Base-by-base conservation (phyloP, 1,284 basidiomycete species). In the Schizophyllum commune region DNA sequence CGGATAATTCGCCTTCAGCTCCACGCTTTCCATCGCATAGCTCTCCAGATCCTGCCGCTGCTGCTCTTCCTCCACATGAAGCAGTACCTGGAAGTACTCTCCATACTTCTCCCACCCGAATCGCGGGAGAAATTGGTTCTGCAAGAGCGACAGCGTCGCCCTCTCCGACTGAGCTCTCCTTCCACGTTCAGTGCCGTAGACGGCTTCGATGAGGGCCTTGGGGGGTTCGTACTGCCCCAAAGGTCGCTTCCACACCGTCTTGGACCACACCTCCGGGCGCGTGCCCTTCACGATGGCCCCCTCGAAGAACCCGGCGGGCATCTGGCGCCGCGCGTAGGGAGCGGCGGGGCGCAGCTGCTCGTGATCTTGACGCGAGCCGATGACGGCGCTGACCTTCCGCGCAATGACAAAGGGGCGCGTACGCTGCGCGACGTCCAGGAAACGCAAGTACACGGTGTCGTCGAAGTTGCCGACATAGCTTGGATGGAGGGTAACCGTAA, bases 21-120 rank as follows among this genome's bases (percentile, higher is more conserved):
- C 67, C 9, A 71, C 77, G 34, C 73, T 73, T 1, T 68, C 64
- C 67, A 81, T 70, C 17, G 77, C 72, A 65, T 79, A 82, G 19
- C 68, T 68, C 32, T 77, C 74, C n/a, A 82, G 65, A 61, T 84
- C 80, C 54, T 70, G 74, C 59, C 79, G 75, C 65, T 73, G 73
- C 60, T 77, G 75, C 56, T 77, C 75, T 60, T 82, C 81, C 64
- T 83, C 81, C 20, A 81, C 68, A 68, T 74, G 76, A 1, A 83
- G 62, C 60, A 81, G 62, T 7, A 72, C 65, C 62, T 78, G 72
- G 66, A 81, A 81, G 64, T 72, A 73, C 3, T 65, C 58, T 1
- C 67, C 71, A 63, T 83, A 82, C 2, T 77, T 77, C 66, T 62
- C 1, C 69, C 59, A 39, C 68, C 71, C 47, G 82, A 72, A 5